Percentiles rank a stretch among this genome's conserved stretches.
Evolutionary conservation across 805 yeast genomes (phyloP).

Genomic region (Candida succiphila): DNA sequence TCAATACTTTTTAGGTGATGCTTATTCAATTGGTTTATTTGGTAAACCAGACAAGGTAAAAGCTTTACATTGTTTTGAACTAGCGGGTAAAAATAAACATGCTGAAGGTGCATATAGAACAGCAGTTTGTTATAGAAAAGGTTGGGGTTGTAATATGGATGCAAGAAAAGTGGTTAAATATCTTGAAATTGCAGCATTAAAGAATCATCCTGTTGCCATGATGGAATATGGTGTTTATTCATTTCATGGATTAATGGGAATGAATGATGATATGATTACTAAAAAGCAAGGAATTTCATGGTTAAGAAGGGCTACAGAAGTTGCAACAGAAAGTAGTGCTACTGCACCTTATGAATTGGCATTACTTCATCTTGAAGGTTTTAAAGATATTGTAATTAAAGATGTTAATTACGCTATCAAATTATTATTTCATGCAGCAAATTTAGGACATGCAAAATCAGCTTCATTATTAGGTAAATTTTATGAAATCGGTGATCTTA

Average conservation of each 20-base stretch:
- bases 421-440: conserved; percentile 80
- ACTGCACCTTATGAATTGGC: conserved; percentile 96
- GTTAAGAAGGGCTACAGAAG: conserved; percentile 79
- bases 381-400: conserved; percentile 74
- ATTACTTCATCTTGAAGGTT: conserved; percentile 74
- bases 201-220: conserved; percentile 96
- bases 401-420: conserved; percentile 81
- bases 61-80: conserved; percentile 66
- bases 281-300: conserved; percentile 87
- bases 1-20: conserved; percentile 88
- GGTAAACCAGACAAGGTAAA: conserved; percentile 73
- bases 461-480: conserved; percentile 72
- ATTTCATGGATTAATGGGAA: conserved; percentile 78
- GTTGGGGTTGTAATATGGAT: conserved; percentile 85
- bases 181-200: conserved; percentile 76
- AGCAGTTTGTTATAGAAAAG: conserved; percentile 87
- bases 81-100: conserved; percentile 92
- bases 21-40: conserved; percentile 73
- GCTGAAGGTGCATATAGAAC: conserved; percentile 87
- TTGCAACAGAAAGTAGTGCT: conserved; percentile 73
- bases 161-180: conserved; percentile 79
- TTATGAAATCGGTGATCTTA: conserved; percentile 72
- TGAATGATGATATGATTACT: conserved; percentile 53
- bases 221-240: conserved; percentile 82
- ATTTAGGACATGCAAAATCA: conserved; percentile 74